Conservation (phyloP, 805 yeast genomes). For the Aciculoconidium aculeatum region DNA sequence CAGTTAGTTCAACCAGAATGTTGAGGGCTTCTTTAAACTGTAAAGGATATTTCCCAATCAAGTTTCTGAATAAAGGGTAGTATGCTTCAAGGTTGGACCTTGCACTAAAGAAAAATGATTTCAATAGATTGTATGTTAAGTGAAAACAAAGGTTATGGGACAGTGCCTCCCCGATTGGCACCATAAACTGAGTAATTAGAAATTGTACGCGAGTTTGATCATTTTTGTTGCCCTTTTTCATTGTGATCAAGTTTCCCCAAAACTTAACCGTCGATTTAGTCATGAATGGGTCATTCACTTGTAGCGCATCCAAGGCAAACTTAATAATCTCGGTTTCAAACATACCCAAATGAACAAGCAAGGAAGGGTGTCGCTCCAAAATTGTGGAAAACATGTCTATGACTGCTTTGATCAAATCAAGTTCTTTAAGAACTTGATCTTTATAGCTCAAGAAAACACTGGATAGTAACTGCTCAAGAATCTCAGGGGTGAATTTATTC, state of each 20-base stretch:
- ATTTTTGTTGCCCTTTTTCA: slow-evolving; percentile 40
- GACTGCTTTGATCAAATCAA: slow-evolving; percentile 51
- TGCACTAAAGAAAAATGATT: slow-evolving; percentile 36
- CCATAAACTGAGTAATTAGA: no score
- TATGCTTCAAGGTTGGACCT: slow-evolving; percentile 59
- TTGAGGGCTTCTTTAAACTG: slow-evolving; percentile 32
- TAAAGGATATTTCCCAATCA: slow-evolving; percentile 44
- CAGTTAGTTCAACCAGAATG: no score
- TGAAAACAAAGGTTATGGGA: slow-evolving; percentile 19
- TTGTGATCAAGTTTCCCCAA: slow-evolving; percentile 46
- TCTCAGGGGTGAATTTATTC: slow-evolving; percentile 21
- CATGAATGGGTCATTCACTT: slow-evolving; percentile 49
- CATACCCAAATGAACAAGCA: slow-evolving; percentile 31
- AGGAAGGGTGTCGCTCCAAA: slow-evolving; percentile 43
- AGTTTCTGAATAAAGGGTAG: slow-evolving; percentile 45
- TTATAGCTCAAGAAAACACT: slow-evolving; percentile 32
- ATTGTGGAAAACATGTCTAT: slow-evolving; percentile 47
- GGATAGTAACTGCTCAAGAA: slow-evolving; percentile 31
- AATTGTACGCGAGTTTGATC: no score
- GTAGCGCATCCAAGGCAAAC: slow-evolving; percentile 34
- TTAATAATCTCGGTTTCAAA: slow-evolving; percentile 17
- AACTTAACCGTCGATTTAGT: slow-evolving; percentile 47
- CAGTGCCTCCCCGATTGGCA: slow-evolving; percentile 16
- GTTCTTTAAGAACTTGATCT: slow-evolving; percentile 41
- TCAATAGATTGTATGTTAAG: slow-evolving; percentile 21